These are phyloP conservation scores for Stephania cephalantha DNA, from an alignment of 164 flowering plant genomes.

Conservation along the genomic window DNA sequence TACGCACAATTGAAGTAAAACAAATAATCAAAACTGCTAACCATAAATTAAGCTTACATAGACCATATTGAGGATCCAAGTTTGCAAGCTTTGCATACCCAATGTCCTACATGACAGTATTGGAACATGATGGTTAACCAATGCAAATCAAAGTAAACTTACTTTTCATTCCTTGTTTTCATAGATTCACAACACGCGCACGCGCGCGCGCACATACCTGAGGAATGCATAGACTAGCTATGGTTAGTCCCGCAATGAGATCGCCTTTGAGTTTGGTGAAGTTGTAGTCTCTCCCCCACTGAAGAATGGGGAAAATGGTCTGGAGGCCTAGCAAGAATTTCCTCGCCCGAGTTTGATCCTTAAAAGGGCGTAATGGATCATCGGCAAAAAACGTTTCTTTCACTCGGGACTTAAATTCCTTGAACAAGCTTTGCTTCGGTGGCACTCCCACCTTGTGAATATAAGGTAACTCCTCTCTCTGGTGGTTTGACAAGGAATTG, in stretches of 20 bases:
- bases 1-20: background rate
- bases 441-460: conserved; percentile 63
- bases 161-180: background rate
- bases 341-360: conserved; percentile 49
- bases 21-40: background rate
- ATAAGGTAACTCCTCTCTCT: conserved; percentile 18
- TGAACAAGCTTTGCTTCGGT: conserved; percentile 42
- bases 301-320: conserved; percentile 62
- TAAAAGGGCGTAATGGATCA: conserved; percentile 70
- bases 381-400: conserved; percentile 70
- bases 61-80: conserved; percentile 58
- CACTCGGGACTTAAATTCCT: conserved; percentile 38
- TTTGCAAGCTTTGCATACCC: conserved; percentile 69
- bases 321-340: conserved; percentile 55
- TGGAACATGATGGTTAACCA: background rate
- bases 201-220: conserved; percentile 35
- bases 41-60: conserved; percentile 48
- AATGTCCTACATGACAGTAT: conserved; percentile 44
- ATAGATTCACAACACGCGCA: background rate
- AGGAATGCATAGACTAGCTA: conserved; percentile 91
- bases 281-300: conserved; percentile 60
- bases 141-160: background rate
- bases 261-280: conserved; percentile 54
- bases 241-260: conserved; percentile 69
- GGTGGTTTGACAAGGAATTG: conserved; percentile 27